A percentile compares a stretch with the other conserved stretches of the same genome.
These are phyloP conservation scores for Cyclotella atomus DNA, from an alignment of 108 stramenopile species.

Conservation along the genomic window DNA sequence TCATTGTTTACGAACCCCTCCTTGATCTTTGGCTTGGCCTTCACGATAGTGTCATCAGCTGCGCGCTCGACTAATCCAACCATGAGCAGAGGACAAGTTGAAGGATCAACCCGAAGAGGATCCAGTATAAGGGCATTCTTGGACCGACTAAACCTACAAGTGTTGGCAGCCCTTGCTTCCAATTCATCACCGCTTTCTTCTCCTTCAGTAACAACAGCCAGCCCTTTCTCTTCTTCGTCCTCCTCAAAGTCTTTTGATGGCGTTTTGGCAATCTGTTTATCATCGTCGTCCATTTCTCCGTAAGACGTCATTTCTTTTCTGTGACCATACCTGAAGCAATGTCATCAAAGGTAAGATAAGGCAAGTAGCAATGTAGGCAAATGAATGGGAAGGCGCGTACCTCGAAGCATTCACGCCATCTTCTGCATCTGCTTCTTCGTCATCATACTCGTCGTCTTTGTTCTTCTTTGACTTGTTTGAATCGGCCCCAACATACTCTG, in stretches of 20 bases:
- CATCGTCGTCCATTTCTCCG: constrained; percentile 71
- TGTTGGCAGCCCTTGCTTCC: constrained; percentile 19
- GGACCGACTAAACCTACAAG: constrained; percentile 53
- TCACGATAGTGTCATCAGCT: constrained; percentile 78
- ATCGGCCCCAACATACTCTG: constrained; percentile 35
- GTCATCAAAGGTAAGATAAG: too few relatives aligned
- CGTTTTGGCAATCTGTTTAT: constrained; percentile 57
- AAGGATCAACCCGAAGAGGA: constrained; percentile 76
- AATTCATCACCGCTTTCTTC: constrained; percentile 43
- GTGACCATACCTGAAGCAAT: constrained; percentile 60
- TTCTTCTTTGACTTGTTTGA: constrained; percentile 33
- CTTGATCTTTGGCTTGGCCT: constrained; percentile 79
- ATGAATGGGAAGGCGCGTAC: too few relatives aligned
- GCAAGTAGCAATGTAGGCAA: too few relatives aligned
- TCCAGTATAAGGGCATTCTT: constrained; percentile 65
- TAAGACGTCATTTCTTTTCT: constrained; percentile 69
- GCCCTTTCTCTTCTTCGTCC: constrained; percentile 58
- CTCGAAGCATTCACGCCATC: constrained; percentile 64
- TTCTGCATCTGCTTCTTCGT: constrained; percentile 66
- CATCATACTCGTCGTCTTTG: constrained; percentile 73
- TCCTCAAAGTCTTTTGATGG: constrained; percentile 33
- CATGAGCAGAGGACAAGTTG: constrained; percentile 95
- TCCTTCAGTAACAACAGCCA: constrained; percentile 39
- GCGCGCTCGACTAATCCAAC: constrained; percentile 94
- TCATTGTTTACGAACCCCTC: constrained; percentile 87